Conservation (phyloP, 345 rosid species). For the Euphorbia tirucalli region DNA sequence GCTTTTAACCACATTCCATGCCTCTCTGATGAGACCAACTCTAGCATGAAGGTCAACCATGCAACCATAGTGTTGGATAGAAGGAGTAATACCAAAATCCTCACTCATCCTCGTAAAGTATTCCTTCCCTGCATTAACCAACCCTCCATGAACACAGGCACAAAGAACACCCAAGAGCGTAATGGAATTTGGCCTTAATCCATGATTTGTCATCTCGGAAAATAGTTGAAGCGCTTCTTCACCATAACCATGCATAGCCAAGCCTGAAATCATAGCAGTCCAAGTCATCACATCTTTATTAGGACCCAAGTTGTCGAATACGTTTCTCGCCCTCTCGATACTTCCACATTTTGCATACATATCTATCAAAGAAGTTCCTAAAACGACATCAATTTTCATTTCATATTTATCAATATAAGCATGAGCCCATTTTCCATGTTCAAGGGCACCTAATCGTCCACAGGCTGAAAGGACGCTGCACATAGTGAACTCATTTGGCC, state of each 20-base stretch:
- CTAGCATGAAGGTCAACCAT: conserved; percentile 55
- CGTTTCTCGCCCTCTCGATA: conserved; percentile 26
- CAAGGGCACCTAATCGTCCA: conserved; percentile 36
- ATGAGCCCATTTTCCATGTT: conserved; percentile 42
- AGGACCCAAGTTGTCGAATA: conserved; percentile 26
- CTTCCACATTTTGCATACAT: conserved; percentile 46
- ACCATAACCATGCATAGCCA: conserved; percentile 38
- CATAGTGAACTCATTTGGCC: conserved; percentile 26
- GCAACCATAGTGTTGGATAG: conserved; percentile 45
- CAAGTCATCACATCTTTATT: conserved; percentile 33
- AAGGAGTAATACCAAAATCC: conserved; percentile 33
- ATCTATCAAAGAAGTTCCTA: conserved; percentile 36
- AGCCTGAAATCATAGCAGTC: conserved; percentile 39
- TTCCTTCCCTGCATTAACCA: conserved; percentile 38
- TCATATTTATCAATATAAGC: conserved; percentile 18
- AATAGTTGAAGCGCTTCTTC: conserved; percentile 34
- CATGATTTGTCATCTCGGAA: conserved; percentile 28
- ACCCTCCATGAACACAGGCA: conserved; percentile 47
- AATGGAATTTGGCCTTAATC: conserved; percentile 21
- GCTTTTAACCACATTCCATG: conserved; percentile 33
- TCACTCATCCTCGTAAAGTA: conserved; percentile 39
- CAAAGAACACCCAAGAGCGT: conserved; percentile 31
- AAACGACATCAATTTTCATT: conserved; percentile 21
- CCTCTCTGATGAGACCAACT: conserved; percentile 44
- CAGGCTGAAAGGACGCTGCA: conserved; percentile 38